phyloP scores from a whole-genome alignment of 306 rosid genomes.

The Myrica gale region DNA sequence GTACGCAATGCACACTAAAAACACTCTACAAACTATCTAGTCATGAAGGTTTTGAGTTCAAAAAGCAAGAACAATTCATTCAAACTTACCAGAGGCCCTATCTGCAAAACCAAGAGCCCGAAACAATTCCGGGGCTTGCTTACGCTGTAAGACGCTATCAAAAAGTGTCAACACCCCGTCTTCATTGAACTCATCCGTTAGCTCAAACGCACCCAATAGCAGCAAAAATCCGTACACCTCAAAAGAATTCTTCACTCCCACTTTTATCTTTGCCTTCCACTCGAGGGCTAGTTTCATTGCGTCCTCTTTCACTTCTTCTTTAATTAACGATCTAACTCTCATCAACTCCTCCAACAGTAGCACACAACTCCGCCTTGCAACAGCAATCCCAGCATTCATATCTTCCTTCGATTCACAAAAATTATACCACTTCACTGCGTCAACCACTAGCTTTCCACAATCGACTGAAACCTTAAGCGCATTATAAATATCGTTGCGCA shows the following conservation, averaged over 20 bases:
- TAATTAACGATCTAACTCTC: constrained; percentile 21
- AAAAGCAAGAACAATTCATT: neutral
- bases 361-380: constrained; percentile 33
- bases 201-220: constrained; percentile 33
- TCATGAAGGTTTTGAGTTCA: neutral
- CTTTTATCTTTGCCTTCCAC: constrained; percentile 34
- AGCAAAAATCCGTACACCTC: constrained; percentile 35
- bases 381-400: constrained; percentile 13
- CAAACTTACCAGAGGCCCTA: constrained; percentile 40
- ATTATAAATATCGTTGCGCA: constrained; percentile 14
- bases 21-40: neutral
- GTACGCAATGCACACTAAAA: neutral
- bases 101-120: constrained; percentile 38
- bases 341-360: constrained; percentile 40
- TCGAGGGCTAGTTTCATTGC: constrained; percentile 28
- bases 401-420: constrained; percentile 8
- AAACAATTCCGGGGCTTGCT: constrained; percentile 35
- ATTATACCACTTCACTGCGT: constrained; percentile 34
- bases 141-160: constrained; percentile 18
- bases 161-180: constrained; percentile 33
- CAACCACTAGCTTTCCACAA: constrained; percentile 35
- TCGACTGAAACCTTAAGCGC: constrained; percentile 26
- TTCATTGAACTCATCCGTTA: constrained; percentile 30
- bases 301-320: constrained; percentile 17
- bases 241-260: constrained; percentile 16